These are phyloP conservation scores for Mentha longifolia DNA, from an alignment of 257 asterid genomes.

Conservation along the genomic window DNA sequence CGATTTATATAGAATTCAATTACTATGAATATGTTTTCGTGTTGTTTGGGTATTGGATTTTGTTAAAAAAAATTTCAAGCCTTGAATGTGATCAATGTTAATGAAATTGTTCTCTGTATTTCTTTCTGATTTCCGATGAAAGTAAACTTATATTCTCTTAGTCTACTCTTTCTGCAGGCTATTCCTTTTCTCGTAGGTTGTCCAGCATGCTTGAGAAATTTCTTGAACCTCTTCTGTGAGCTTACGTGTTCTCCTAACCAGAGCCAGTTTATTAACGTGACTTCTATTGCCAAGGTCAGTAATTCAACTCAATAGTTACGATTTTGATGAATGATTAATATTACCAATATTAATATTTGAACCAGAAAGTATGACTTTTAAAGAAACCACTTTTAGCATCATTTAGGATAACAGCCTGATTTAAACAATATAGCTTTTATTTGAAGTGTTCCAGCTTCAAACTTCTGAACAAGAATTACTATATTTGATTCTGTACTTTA, in stretches of 20 bases:
- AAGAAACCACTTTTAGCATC: too few species aligned
- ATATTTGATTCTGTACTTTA: background rate
- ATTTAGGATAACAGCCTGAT: background rate
- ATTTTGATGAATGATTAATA: background rate
- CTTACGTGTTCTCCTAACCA: conserved; percentile 97
- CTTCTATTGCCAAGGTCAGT: conserved; percentile 75
- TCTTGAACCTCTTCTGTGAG: conserved; percentile 96
- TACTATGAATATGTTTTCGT: background rate
- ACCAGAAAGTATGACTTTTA: background rate
- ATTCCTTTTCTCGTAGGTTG: conserved; percentile 98
- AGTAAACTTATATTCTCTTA: conserved; percentile 35
- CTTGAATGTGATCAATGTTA: background rate
- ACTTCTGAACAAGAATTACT: background rate
- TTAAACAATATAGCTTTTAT: conserved; percentile 1
- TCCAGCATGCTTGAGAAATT: conserved; percentile 99
- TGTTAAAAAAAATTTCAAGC: conserved; percentile 4
- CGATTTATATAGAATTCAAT: background rate
- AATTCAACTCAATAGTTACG: conserved; percentile 27
- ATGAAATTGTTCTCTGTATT: too few species aligned
- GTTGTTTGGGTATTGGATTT: background rate
- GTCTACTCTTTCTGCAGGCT: conserved; percentile 69
- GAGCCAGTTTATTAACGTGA: conserved; percentile 95
- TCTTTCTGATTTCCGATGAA: background rate
- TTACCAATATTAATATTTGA: background rate
- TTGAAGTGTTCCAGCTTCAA: background rate